phyloP scores from a whole-genome alignment of 495 filamentous ascomycete species.

The Aspergillus conjunctus region DNA sequence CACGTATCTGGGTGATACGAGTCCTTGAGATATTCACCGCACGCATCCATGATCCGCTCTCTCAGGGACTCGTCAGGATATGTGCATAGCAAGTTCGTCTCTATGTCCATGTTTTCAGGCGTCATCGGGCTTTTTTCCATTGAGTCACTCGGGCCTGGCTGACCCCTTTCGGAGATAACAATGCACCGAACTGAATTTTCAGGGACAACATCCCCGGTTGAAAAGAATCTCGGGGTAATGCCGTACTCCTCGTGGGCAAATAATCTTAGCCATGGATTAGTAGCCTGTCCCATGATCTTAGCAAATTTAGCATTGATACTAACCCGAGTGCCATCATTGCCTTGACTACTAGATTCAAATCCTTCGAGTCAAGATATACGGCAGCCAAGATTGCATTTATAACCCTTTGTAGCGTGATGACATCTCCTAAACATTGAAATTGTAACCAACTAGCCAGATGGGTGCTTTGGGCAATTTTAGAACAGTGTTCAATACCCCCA shows the following conservation, averaged over 20 bases:
- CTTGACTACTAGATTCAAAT: slow-evolving; percentile 4
- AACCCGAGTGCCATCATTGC: slow-evolving; percentile 4
- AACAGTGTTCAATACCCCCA: background rate
- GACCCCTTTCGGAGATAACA: background rate
- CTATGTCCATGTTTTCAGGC: background rate
- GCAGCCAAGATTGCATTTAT: background rate
- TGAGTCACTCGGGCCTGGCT: background rate
- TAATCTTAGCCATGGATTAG: background rate
- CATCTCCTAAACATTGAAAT: background rate
- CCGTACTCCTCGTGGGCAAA: background rate
- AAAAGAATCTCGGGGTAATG: background rate
- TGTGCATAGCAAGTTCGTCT: background rate
- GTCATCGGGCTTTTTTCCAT: background rate
- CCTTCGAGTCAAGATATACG: background rate
- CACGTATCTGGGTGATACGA: background rate
- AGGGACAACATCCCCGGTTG: background rate
- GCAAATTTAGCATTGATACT: background rate
- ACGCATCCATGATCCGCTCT: background rate
- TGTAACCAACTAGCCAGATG: background rate
- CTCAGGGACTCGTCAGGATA: background rate
- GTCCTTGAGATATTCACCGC: background rate
- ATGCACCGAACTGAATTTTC: background rate
- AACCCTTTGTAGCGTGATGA: background rate
- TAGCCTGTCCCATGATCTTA: background rate
- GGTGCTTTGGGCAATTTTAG: no score